Percentiles rank a stretch among this genome's conserved stretches.
Conservation (phyloP, 1,284 basidiomycete species). For the Irpex rosettiformis region DNA sequence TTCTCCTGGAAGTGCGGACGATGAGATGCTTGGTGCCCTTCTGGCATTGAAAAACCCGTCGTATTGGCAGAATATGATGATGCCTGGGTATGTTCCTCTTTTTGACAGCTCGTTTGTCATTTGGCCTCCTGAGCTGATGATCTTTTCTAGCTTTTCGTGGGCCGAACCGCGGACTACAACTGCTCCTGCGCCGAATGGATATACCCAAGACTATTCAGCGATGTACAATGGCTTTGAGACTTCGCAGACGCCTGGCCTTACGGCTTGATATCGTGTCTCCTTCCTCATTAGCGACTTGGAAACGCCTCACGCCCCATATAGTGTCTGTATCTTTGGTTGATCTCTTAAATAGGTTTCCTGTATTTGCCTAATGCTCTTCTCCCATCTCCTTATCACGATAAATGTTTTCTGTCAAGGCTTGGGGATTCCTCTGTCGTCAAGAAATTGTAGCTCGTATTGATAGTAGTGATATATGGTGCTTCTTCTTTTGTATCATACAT, state of each 20-base stretch:
- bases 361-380: too few species aligned
- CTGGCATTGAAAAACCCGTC: constrained; percentile 63
- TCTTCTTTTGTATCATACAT: not conserved
- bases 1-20: constrained; percentile 16
- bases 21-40: constrained; percentile 68
- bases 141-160: not conserved
- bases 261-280: not conserved
- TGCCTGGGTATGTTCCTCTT: constrained; percentile 58
- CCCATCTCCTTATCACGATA: too few species aligned
- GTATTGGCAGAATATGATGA: constrained; percentile 78
- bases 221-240: constrained; percentile 5
- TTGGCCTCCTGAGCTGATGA: not conserved
- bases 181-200: not conserved
- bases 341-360: too few species aligned
- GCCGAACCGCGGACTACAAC: not conserved
- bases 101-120: not conserved
- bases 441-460: not conserved
- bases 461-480: not conserved
- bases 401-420: too few species aligned
- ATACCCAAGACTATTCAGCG: constrained; percentile 3
- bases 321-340: too few species aligned
- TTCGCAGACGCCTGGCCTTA: not conserved
- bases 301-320: too few species aligned
- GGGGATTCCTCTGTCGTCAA: not conserved
- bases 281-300: too few species aligned